phyloP scores from a whole-genome alignment of 2,329 filamentous ascomycete genomes.

The Aspergillus japonicus region DNA sequence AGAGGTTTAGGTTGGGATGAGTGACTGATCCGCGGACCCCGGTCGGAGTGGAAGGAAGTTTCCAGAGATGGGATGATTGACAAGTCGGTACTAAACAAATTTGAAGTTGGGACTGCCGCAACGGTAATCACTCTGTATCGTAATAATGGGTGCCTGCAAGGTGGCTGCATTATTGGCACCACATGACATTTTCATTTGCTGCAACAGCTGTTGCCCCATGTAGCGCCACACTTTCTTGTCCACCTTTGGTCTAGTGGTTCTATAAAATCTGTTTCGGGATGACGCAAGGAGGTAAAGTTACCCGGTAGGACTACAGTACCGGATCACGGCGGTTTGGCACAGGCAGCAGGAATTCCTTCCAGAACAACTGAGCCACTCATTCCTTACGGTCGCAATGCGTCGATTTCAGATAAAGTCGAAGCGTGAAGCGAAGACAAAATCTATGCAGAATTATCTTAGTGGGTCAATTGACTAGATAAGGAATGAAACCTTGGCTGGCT shows the following conservation, averaged over 20 bases:
- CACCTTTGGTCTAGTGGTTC: not conserved
- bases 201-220: not conserved
- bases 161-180: constrained; percentile 3
- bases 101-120: not conserved
- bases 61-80: not conserved
- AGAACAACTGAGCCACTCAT: not conserved
- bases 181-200: not conserved
- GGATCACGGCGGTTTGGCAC: not conserved
- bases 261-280: not conserved
- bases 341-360: constrained; percentile 1
- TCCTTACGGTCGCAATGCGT: no score
- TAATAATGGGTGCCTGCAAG: constrained; percentile 12
- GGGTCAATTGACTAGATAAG: no score
- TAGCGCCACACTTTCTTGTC: not conserved
- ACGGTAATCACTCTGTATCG: not conserved
- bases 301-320: no score
- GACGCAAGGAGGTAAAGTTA: not conserved
- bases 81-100: not conserved
- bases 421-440: no score
- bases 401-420: no score
- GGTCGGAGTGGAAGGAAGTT: not conserved
- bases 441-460: no score
- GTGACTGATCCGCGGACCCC: no score
- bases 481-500: no score
- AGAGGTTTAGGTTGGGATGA: not conserved